Evolutionary conservation across 1,284 basidiomycete genomes (phyloP).

Genomic region (Xanthoconium separans): DNA sequence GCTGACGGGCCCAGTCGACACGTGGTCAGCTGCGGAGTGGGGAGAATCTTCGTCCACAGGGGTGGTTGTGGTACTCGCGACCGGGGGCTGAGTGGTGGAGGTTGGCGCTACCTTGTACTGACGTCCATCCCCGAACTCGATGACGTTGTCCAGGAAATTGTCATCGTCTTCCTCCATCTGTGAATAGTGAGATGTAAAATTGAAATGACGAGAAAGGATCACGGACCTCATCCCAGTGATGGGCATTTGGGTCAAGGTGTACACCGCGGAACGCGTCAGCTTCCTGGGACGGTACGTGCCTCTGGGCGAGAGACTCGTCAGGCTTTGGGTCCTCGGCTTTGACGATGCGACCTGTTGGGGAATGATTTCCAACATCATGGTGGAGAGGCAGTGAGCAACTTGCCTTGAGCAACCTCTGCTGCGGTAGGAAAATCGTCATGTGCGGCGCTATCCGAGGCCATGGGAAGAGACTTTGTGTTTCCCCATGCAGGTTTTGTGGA

Average conservation of each 20-base stretch:
- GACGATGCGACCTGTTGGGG: slow-evolving; percentile 17
- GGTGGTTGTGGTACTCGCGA: slow-evolving; percentile 9
- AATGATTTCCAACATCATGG: slow-evolving; percentile 10
- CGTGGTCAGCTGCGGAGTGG: slow-evolving; percentile 22
- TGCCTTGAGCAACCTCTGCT: slow-evolving; percentile 85
- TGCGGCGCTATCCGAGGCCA: slow-evolving; percentile 39
- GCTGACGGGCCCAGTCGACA: slow-evolving; percentile 39
- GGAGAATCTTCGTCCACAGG: slow-evolving; percentile 18
- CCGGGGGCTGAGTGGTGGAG: slow-evolving; percentile 33
- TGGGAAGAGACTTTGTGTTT: slow-evolving; percentile 43
- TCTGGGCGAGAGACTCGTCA: slow-evolving; percentile 30
- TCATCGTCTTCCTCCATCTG: slow-evolving; percentile 90
- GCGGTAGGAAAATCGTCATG: slow-evolving; percentile 85
- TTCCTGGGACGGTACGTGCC: slow-evolving; percentile 66
- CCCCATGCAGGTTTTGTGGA: slow-evolving; percentile 62
- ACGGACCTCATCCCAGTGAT: slow-evolving; percentile 95
- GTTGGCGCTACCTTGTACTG: slow-evolving; percentile 76
- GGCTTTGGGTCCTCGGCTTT: slow-evolving; percentile 35
- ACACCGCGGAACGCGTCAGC: slow-evolving; percentile 92
- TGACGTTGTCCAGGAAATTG: slow-evolving; percentile 83
- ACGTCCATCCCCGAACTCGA: slow-evolving; percentile 91
- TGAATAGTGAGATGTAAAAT: slow-evolving; percentile 10
- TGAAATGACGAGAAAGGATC: background rate
- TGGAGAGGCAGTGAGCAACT: slow-evolving; percentile 22
- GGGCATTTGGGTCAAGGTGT: slow-evolving; percentile 87